Evolutionary conservation across 2,329 filamentous ascomycete species (phyloP).

Genomic region (Phaeosphaeria sp.): DNA sequence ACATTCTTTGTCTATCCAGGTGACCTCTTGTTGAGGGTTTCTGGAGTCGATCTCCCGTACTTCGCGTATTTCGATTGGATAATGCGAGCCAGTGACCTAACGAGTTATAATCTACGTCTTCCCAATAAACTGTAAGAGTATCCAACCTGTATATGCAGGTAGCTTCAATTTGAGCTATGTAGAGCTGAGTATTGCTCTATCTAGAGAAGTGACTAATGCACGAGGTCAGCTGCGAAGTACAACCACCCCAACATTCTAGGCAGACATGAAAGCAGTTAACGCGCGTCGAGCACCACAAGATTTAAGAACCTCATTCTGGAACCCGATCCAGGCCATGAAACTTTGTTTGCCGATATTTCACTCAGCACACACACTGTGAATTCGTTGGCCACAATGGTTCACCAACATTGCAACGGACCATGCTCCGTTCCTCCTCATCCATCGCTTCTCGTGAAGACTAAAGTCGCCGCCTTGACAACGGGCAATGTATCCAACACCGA

Average conservation of each 20-base stretch:
- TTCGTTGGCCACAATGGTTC: constrained; percentile 12
- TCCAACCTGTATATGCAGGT: background rate
- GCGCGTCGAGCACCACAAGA: background rate
- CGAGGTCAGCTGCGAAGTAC: background rate
- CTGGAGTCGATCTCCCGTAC: background rate
- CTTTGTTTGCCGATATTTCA: too few species aligned
- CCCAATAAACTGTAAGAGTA: background rate
- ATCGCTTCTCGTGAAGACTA: constrained; percentile 17
- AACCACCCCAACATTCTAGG: background rate
- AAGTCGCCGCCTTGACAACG: constrained; percentile 6
- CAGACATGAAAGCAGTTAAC: background rate
- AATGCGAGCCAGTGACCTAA: background rate
- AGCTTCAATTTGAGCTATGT: background rate
- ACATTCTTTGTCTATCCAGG: background rate
- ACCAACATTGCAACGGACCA: constrained; percentile 14
- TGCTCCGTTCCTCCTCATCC: constrained; percentile 28
- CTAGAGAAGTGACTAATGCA: background rate
- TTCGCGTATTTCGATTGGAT: background rate
- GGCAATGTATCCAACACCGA: constrained; percentile 3
- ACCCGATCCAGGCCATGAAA: too few species aligned
- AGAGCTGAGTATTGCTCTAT: background rate
- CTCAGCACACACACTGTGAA: too few species aligned
- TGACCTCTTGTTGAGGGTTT: background rate
- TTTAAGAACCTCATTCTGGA: too few species aligned
- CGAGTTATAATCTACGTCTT: background rate